Evolutionary conservation across 805 yeast genomes (phyloP).

Genomic region (Kluyveromyces dobzhanskii): DNA sequence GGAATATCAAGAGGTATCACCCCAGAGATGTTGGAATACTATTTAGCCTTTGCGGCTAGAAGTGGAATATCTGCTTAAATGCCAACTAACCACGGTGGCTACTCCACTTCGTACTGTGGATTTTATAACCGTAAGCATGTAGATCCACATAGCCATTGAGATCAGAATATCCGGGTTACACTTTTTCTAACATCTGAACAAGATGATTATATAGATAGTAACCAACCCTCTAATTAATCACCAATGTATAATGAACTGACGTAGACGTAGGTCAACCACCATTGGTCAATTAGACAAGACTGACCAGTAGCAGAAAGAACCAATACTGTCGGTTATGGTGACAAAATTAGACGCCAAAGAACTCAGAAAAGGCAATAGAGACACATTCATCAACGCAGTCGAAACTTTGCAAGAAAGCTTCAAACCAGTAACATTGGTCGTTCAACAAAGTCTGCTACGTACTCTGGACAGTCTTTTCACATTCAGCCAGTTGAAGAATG

Average conservation of each 20-base stretch:
- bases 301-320: too few species aligned
- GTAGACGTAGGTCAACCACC: too few species aligned
- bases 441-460: conserved; percentile 17
- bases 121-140: too few species aligned
- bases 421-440: conserved; percentile 13
- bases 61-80: conserved; percentile 29
- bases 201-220: too few species aligned
- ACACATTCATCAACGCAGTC: conserved; percentile 10
- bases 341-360: conserved; percentile 22
- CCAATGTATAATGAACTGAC: too few species aligned
- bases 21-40: conserved; percentile 73
- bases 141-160: too few species aligned
- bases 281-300: too few species aligned
- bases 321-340: conserved; percentile 14
- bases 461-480: conserved; percentile 18
- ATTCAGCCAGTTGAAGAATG: conserved; percentile 21
- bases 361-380: conserved; percentile 12
- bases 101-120: too few species aligned
- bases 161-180: too few species aligned
- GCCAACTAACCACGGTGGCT: not conserved
- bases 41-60: conserved; percentile 39
- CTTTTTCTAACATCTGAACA: too few species aligned
- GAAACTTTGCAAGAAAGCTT: not conserved
- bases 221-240: too few species aligned
- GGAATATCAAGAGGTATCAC: conserved; percentile 77